Base-by-base conservation (phyloP, 1,284 basidiomycete species). In the Rhodotorula sp. region DNA sequence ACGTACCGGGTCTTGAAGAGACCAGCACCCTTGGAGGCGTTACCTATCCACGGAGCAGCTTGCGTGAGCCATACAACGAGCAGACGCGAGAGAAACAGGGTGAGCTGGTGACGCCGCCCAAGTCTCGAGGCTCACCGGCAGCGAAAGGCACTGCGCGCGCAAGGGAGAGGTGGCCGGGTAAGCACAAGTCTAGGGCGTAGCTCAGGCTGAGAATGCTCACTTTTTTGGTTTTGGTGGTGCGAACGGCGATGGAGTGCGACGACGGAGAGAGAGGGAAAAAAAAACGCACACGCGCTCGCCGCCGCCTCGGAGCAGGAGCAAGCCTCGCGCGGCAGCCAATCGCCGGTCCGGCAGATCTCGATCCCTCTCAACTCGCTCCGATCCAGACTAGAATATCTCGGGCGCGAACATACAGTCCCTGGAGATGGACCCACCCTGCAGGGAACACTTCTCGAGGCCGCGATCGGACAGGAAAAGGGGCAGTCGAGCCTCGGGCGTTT, bases 1-100 rank as follows among this genome's bases (percentile, higher is more conserved):
- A 30, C 46, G 48, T 18, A 69, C 64, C 77, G 70, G 51, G 76
- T 77, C 75, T 77, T 77, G 77, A 78, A 75, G 58, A 76, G 75
- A 53, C 85, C 84, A 80, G 93, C 93, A 83, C 93, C 93, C 86
- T 95, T 95, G 73, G 78, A 78, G 79, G 88, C 82, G 84, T 95
- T 91, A 87, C 94, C 93, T 93, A 68, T 12, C 3, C 4, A 54
- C 17, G 26, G 18, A 24, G 0, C 6, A 33, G 30, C 8, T 22
- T 49, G 20, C n/a, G 51, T 26, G 51, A 53, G 51, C 51, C 26
- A 54, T 29, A 22, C 18, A 10, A 24, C 22, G 24, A 24, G 20
- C n/a, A 24, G 49, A 26, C 26, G 4, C 30, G 29, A n/a, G 30
- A 18, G 18, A 17, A 2, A 4, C 30, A 10, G 14, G 30, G 60